Percentiles rank a stretch among this genome's conserved stretches.
phyloP scores from a whole-genome alignment of 2,329 filamentous ascomycete genomes.

The Aspergillus sp. region DNA sequence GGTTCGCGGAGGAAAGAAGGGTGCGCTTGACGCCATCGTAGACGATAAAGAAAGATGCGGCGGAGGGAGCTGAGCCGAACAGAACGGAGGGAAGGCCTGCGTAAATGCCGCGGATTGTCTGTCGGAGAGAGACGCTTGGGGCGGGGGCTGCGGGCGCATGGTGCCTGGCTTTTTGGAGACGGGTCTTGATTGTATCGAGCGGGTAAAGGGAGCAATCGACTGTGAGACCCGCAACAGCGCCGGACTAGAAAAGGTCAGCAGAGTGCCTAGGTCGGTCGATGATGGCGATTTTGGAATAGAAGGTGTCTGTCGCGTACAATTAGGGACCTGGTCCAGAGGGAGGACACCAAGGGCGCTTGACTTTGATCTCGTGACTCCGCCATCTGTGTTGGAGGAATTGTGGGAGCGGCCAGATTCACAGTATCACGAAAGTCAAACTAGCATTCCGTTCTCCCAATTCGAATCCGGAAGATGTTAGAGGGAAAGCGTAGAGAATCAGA shows the following conservation, averaged over 20 bases:
- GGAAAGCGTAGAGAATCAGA: not conserved
- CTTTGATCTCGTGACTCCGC: slow-evolving; percentile 29
- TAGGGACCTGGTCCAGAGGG: slow-evolving; percentile 46
- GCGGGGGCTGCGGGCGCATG: slow-evolving; percentile 59
- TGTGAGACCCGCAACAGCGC: slow-evolving; percentile 87
- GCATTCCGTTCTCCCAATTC: not conserved
- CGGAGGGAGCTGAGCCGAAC: slow-evolving; percentile 87
- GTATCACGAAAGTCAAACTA: not conserved
- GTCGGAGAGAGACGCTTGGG: slow-evolving; percentile 71
- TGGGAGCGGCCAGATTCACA: not conserved
- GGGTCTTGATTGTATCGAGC: slow-evolving; percentile 97
- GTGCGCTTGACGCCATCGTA: slow-evolving; percentile 74
- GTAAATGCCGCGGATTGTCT: slow-evolving; percentile 91
- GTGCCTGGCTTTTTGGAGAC: slow-evolving; percentile 68
- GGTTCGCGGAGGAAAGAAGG: slow-evolving; percentile 26
- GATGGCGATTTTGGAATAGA: not conserved
- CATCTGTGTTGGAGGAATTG: slow-evolving; percentile 18
- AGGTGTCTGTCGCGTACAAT: slow-evolving; percentile 26
- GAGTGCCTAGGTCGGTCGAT: not conserved
- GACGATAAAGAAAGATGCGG: slow-evolving; percentile 95
- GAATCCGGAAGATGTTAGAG: no score
- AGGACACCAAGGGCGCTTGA: slow-evolving; percentile 37
- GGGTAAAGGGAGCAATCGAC: slow-evolving; percentile 97
- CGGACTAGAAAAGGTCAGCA: slow-evolving; percentile 55
- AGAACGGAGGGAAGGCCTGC: slow-evolving; percentile 85